Evolutionary conservation across 192 early-diverging fungal genomes (phyloP).

Genomic region (Podochytrium sp.): DNA sequence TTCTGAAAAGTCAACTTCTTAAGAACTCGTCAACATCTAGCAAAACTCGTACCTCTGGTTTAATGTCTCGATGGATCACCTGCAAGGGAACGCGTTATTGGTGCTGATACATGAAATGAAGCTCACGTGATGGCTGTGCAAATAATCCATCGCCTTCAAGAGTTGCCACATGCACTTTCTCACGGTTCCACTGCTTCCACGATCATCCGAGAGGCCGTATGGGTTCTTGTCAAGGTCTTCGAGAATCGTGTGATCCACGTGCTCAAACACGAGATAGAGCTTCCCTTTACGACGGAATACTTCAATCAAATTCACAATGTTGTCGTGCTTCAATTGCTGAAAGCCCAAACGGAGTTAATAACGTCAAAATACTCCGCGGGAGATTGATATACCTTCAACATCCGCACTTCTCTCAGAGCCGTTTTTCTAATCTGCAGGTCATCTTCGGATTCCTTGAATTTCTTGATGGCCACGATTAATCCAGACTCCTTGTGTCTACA

Average conservation of each 20-base stretch:
- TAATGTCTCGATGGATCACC: constrained; percentile 70
- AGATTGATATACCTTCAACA: constrained; percentile 55
- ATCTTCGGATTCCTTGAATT: constrained; percentile 69
- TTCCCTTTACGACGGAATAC: constrained; percentile 68
- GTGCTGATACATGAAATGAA: not conserved
- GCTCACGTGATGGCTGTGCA: constrained; percentile 66
- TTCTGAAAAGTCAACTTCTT: constrained; percentile 37
- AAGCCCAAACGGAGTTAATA: not conserved
- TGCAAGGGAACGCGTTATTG: constrained; percentile 1
- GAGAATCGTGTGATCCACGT: constrained; percentile 68
- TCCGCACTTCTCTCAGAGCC: constrained; percentile 62
- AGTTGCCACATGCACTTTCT: constrained; percentile 70
- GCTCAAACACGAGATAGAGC: constrained; percentile 68
- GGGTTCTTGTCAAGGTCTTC: constrained; percentile 67
- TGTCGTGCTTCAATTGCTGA: constrained; percentile 71
- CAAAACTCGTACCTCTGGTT: constrained; percentile 54
- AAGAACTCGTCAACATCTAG: not conserved
- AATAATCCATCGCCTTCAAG: constrained; percentile 67
- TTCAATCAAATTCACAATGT: constrained; percentile 70
- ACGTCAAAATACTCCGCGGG: not conserved
- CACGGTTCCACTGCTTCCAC: constrained; percentile 44
- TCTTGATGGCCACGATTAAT: constrained; percentile 69
- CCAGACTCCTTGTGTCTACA: constrained; percentile 68
- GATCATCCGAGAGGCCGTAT: constrained; percentile 60
- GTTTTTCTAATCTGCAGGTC: constrained; percentile 69